A percentile compares a stretch with the other conserved stretches of the same genome.
Conservation (phyloP, 495 filamentous ascomycete species). For the Pseudoneurospora amorphoporcata region DNA sequence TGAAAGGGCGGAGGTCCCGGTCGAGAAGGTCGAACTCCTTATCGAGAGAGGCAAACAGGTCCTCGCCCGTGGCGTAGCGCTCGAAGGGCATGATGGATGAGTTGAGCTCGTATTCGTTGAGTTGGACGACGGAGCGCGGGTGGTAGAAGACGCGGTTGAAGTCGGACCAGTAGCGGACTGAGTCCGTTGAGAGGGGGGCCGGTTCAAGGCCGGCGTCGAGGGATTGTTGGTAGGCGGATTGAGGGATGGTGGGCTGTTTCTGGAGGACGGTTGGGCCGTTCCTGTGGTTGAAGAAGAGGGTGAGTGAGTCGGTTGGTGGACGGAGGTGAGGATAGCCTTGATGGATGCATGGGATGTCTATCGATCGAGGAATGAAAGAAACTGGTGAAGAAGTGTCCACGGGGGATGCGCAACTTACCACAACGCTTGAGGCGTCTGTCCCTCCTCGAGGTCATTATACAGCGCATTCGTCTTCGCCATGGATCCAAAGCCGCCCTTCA, state of each 20-base stretch:
- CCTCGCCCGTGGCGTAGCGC: constrained; percentile 65
- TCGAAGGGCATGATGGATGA: constrained; percentile 75
- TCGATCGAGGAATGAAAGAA: not conserved
- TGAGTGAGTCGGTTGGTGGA: not conserved
- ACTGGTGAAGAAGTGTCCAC: not conserved
- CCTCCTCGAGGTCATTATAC: constrained; percentile 56
- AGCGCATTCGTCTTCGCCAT: constrained; percentile 80
- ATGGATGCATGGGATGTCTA: not conserved
- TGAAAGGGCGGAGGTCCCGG: constrained; percentile 73
- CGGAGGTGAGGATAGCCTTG: not conserved
- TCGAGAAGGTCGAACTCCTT: constrained; percentile 82
- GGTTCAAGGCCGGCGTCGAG: constrained; percentile 61
- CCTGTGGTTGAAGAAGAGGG: constrained; percentile 35
- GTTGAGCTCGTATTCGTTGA: constrained; percentile 79
- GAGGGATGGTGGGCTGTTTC: constrained; percentile 51
- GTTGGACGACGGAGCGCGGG: constrained; percentile 74
- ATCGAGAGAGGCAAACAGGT: constrained; percentile 72
- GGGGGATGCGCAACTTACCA: constrained; percentile 39
- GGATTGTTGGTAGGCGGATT: constrained; percentile 63
- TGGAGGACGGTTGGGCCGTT: constrained; percentile 60
- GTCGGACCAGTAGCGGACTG: constrained; percentile 92
- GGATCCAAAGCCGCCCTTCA: constrained; percentile 85
- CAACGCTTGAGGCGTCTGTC: constrained; percentile 35
- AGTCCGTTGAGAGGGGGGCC: constrained; percentile 50
- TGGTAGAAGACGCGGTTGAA: constrained; percentile 88